phyloP scores from a whole-genome alignment of 805 yeast genomes.

The Barnettozyma botsteinii region DNA sequence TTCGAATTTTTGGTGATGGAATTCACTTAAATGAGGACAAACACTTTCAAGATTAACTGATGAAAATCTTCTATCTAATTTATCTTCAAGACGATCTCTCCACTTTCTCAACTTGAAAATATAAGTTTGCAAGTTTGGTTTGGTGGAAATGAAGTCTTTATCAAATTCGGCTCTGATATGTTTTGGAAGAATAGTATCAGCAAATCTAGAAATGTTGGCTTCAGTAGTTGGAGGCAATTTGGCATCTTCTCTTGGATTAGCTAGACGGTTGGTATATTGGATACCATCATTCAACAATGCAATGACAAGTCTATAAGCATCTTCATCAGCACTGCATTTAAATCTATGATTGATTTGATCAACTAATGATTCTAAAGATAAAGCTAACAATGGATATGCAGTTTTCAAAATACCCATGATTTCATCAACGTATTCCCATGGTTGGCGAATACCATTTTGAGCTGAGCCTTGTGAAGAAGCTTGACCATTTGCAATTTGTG shows the following conservation, averaged over 20 bases:
- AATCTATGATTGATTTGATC: conserved; percentile 93
- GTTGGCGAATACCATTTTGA: conserved; percentile 46
- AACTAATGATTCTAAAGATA: conserved; percentile 89
- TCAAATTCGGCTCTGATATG: conserved; percentile 87
- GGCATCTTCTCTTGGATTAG: conserved; percentile 84
- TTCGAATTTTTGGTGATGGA: conserved; percentile 97
- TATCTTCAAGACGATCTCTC: conserved; percentile 90
- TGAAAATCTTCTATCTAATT: conserved; percentile 77
- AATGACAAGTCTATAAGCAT: conserved; percentile 87
- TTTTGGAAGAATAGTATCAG: conserved; percentile 87
- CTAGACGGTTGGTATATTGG: conserved; percentile 78
- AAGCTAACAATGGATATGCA: conserved; percentile 88
- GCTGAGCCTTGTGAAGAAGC: conserved; percentile 3
- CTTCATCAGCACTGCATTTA: conserved; percentile 92
- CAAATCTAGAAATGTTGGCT: conserved; percentile 79
- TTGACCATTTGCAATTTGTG: conserved; percentile 7
- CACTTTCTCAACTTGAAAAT: conserved; percentile 79
- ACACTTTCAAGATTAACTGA: conserved; percentile 80
- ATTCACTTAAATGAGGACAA: conserved; percentile 92
- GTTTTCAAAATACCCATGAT: conserved; percentile 94
- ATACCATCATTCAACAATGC: conserved; percentile 92
- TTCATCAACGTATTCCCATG: conserved; percentile 91
- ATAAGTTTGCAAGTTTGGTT: conserved; percentile 85
- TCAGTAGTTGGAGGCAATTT: conserved; percentile 88
- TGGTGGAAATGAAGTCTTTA: conserved; percentile 78